Percentiles rank a stretch among this genome's conserved stretches.
These are phyloP conservation scores for Pholiota adiposa DNA, from an alignment of 1,284 basidiomycete genomes.

Conservation along the genomic window DNA sequence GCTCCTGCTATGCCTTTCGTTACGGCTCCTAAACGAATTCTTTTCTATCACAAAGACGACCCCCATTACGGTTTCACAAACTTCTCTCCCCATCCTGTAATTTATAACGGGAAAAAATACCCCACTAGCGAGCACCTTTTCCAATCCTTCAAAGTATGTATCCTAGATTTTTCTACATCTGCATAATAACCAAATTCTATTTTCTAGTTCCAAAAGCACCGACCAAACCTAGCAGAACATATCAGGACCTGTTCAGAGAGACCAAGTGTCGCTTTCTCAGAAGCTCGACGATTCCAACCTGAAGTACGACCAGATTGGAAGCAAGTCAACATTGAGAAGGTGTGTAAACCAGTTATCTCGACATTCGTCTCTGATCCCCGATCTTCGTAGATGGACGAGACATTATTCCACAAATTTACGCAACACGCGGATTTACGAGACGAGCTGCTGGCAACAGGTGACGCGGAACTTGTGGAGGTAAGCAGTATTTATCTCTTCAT, in stretches of 20 bases:
- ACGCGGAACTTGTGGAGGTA: constrained; percentile 67
- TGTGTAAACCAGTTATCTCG: constrained; percentile 21
- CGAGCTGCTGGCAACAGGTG: constrained; percentile 60
- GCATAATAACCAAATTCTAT: constrained; percentile 8
- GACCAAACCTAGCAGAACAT: constrained; percentile 64
- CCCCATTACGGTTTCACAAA: constrained; percentile 73
- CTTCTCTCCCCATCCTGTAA: constrained; percentile 63
- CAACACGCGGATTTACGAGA: constrained; percentile 60
- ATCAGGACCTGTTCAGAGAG: constrained; percentile 62
- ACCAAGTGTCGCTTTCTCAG: constrained; percentile 65
- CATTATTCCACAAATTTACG: constrained; percentile 63
- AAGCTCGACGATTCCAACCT: constrained; percentile 65
- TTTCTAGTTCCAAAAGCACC: constrained; percentile 55
- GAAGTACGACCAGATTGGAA: constrained; percentile 65
- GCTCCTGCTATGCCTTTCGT: constrained; percentile 29
- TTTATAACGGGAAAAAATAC: constrained; percentile 59
- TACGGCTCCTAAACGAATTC: constrained; percentile 39
- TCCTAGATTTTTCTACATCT: neutral
- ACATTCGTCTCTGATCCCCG: neutral
- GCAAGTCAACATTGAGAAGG: constrained; percentile 63
- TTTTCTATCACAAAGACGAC: constrained; percentile 65
- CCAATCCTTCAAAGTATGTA: constrained; percentile 64
- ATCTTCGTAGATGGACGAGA: constrained; percentile 57
- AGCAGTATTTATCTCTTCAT: constrained; percentile 11
- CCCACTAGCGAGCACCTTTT: constrained; percentile 74